These are phyloP conservation scores for Xerocomellus amylosporus DNA, from an alignment of 768 basidiomycete genomes.

Conservation along the genomic window DNA sequence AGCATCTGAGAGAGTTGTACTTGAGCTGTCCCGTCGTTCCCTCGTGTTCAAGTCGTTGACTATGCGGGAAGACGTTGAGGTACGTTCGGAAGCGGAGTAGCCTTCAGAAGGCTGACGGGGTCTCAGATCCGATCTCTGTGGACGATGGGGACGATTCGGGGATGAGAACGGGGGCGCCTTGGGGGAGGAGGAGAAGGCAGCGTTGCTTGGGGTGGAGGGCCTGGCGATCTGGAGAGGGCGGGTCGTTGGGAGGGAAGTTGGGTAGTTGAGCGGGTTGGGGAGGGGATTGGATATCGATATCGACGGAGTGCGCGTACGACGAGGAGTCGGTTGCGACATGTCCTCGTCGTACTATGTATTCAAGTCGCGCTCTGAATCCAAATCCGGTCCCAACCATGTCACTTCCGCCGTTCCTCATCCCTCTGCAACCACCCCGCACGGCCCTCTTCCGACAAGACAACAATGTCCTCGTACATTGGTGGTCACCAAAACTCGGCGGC, in stretches of 20 bases:
- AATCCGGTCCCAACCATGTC: slow-evolving; percentile 5
- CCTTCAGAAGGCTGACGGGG: slow-evolving; percentile 48
- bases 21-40: slow-evolving; percentile 49
- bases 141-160: slow-evolving; percentile 56
- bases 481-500: slow-evolving; percentile 34
- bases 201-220: slow-evolving; percentile 50
- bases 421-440: slow-evolving; percentile 1
- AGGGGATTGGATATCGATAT: slow-evolving; percentile 41
- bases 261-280: slow-evolving; percentile 31
- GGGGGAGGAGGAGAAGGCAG: slow-evolving; percentile 39
- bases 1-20: slow-evolving; percentile 47
- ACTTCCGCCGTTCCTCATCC: slow-evolving; percentile 10
- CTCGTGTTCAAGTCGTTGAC: slow-evolving; percentile 27
- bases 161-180: slow-evolving; percentile 40
- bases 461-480: slow-evolving; percentile 50
- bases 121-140: slow-evolving; percentile 66
- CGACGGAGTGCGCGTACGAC: slow-evolving; percentile 49
- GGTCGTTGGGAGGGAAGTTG: slow-evolving; percentile 39
- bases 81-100: slow-evolving; percentile 48
- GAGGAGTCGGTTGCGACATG: slow-evolving; percentile 52
- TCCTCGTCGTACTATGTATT: slow-evolving; percentile 13
- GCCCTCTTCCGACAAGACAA: slow-evolving; percentile 9
- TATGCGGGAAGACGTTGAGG: slow-evolving; percentile 43
- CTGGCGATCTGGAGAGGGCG: slow-evolving; percentile 63
- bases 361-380: slow-evolving; percentile 1